Evolutionary conservation across 768 basidiomycete species (phyloP).

Genomic region (Roridomyces roridus): DNA sequence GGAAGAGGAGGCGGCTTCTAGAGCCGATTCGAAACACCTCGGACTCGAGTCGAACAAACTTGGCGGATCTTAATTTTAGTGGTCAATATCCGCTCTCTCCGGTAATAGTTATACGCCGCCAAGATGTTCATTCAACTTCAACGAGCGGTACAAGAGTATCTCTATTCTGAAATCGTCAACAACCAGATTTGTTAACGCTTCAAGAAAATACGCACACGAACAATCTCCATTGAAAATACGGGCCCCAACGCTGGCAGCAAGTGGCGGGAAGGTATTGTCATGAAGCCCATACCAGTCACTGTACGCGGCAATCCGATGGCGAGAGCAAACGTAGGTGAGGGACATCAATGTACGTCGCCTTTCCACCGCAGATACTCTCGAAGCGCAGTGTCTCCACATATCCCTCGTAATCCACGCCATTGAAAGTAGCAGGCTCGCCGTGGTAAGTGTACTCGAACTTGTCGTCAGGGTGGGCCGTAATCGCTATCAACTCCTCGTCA

Average conservation of each 20-base stretch:
- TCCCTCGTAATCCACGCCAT: not conserved
- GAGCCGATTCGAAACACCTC: no score
- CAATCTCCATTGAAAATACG: conserved; percentile 12
- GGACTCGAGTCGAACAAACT: no score
- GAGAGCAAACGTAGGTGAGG: conserved; percentile 3
- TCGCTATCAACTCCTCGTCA: conserved; percentile 12
- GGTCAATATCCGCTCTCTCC: no score
- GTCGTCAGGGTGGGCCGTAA: not conserved
- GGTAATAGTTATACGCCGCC: no score
- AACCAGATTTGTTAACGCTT: no score
- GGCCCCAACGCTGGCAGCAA: conserved; percentile 1
- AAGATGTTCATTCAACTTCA: no score
- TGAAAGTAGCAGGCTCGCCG: not conserved
- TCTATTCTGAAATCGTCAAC: no score
- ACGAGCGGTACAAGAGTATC: no score
- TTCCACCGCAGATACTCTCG: conserved; percentile 19
- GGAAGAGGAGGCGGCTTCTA: no score
- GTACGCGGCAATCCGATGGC: not conserved
- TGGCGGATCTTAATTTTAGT: no score
- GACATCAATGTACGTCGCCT: conserved; percentile 21
- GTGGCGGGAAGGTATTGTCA: not conserved
- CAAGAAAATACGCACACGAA: not conserved
- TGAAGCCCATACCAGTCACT: not conserved
- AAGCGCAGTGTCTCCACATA: conserved; percentile 18
- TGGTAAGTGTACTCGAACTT: not conserved